A percentile compares a stretch with the other conserved stretches of the same genome.
Evolutionary conservation across 2,329 filamentous ascomycete species (phyloP).

Genomic region (Penicillium sp.): DNA sequence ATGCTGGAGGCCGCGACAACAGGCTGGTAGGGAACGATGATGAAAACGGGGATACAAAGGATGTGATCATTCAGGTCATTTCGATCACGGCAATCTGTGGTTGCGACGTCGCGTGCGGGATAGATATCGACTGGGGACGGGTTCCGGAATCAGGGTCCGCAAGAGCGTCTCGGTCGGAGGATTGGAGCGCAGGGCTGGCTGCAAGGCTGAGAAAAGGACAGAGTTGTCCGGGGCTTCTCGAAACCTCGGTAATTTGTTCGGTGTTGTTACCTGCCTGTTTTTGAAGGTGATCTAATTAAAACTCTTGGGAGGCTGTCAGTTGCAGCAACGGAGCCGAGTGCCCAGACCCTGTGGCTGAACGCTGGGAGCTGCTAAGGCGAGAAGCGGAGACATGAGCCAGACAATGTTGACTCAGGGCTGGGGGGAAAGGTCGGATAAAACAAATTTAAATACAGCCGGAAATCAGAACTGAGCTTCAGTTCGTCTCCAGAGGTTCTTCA

Average conservation of each 20-base stretch:
- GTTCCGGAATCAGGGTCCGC: not conserved
- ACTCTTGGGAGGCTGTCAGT: not conserved
- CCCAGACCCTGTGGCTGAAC: slow-evolving; percentile 11
- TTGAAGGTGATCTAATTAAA: slow-evolving; percentile 6
- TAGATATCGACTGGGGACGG: not conserved
- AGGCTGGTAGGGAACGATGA: not conserved
- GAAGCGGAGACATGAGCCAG: slow-evolving; percentile 2
- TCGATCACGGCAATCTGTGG: not conserved
- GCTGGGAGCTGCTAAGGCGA: slow-evolving; percentile 3
- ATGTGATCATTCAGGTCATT: slow-evolving; percentile 3
- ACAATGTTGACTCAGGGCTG: not conserved
- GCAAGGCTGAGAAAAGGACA: not conserved
- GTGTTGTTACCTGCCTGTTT: not conserved
- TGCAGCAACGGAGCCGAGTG: not conserved
- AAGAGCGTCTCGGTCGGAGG: not conserved
- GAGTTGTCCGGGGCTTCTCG: not conserved
- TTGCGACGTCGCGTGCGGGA: slow-evolving; percentile 12
- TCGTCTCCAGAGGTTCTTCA: not conserved
- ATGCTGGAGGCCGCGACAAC: slow-evolving; percentile 1
- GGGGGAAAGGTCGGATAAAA: not conserved
- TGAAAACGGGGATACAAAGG: not conserved
- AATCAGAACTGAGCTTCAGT: not conserved
- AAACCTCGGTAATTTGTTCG: not conserved
- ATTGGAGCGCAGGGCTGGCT: slow-evolving; percentile 4
- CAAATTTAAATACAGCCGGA: not conserved